Conservation (phyloP, 2,329 filamentous ascomycete genomes). For the Myriosclerotinia scirpicola region DNA sequence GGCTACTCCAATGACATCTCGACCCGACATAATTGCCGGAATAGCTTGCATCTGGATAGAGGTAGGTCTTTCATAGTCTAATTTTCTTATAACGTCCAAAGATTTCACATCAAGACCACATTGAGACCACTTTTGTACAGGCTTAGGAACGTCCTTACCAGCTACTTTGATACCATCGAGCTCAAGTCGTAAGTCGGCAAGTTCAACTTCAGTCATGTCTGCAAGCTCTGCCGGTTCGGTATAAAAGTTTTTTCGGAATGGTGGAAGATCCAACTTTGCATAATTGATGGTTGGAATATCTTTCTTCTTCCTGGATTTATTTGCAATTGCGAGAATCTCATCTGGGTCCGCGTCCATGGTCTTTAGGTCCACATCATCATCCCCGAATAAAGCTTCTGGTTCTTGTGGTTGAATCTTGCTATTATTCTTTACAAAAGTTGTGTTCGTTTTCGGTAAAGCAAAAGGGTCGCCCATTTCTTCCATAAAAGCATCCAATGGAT, state of each 20-base stretch:
- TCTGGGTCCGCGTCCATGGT: conserved; percentile 64
- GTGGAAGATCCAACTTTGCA: conserved; percentile 77
- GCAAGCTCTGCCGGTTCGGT: conserved; percentile 82
- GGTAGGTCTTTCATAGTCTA: conserved; percentile 86
- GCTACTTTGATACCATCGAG: conserved; percentile 94
- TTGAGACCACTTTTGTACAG: conserved; percentile 95
- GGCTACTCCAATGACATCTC: conserved; percentile 92
- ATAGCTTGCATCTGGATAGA: conserved; percentile 95
- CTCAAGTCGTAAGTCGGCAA: conserved; percentile 77
- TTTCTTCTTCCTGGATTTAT: conserved; percentile 77
- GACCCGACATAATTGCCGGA: conserved; percentile 91
- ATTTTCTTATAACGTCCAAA: conserved; percentile 75
- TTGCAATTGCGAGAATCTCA: conserved; percentile 61
- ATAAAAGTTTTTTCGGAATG: conserved; percentile 94
- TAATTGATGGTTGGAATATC: conserved; percentile 90
- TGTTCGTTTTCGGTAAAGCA: conserved; percentile 44
- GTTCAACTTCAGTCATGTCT: conserved; percentile 80
- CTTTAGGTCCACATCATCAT: conserved; percentile 70
- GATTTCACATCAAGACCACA: conserved; percentile 87
- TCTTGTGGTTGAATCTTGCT: conserved; percentile 58
- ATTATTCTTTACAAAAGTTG: conserved; percentile 37
- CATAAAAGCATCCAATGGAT: conserved; percentile 98
- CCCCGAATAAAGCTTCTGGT: conserved; percentile 84
- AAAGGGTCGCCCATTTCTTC: conserved; percentile 54
- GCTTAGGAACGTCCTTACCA: conserved; percentile 84